A percentile compares a stretch with the other conserved stretches of the same genome.
phyloP scores from a whole-genome alignment of 352 stramenopile genomes.

The Vaucheria bursata region DNA sequence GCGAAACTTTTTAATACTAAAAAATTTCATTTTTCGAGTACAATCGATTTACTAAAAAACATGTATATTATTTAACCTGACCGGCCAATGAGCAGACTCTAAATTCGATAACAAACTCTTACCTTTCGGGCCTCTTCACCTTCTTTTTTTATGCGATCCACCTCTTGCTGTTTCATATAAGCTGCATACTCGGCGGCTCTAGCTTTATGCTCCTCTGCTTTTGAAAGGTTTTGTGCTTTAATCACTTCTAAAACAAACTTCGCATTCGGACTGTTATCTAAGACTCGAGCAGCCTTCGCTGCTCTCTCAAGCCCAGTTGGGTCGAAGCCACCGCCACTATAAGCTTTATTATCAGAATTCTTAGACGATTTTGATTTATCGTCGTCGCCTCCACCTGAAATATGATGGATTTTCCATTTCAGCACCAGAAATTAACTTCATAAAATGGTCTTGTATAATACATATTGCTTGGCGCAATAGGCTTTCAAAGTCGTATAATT shows the following conservation, averaged over 20 bases:
- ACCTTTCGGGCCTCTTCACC: slow-evolving; percentile 85
- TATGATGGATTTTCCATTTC: no score
- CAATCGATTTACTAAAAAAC: no score
- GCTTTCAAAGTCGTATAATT: no score
- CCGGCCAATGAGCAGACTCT: no score
- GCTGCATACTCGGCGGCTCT: slow-evolving; percentile 33
- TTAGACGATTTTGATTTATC: background rate
- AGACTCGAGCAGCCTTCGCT: slow-evolving; percentile 27
- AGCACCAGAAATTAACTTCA: no score
- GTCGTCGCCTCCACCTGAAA: no score
- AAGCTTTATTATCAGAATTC: background rate
- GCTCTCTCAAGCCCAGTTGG: slow-evolving; percentile 42
- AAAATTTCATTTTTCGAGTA: no score
- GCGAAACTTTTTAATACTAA: no score
- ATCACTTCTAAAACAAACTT: slow-evolving; percentile 28
- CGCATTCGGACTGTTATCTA: slow-evolving; percentile 19
- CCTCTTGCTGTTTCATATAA: slow-evolving; percentile 44
- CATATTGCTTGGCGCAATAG: no score
- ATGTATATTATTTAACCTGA: no score
- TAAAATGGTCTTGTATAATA: no score
- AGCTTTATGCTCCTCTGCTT: slow-evolving; percentile 33
- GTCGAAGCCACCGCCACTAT: slow-evolving; percentile 37
- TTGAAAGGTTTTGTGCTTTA: slow-evolving; percentile 36
- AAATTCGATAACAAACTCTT: slow-evolving; percentile 70
- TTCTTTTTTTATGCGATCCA: slow-evolving; percentile 60